phyloP scores from a whole-genome alignment of 768 basidiomycete genomes.

The Cystofilobasidium capitatum region DNA sequence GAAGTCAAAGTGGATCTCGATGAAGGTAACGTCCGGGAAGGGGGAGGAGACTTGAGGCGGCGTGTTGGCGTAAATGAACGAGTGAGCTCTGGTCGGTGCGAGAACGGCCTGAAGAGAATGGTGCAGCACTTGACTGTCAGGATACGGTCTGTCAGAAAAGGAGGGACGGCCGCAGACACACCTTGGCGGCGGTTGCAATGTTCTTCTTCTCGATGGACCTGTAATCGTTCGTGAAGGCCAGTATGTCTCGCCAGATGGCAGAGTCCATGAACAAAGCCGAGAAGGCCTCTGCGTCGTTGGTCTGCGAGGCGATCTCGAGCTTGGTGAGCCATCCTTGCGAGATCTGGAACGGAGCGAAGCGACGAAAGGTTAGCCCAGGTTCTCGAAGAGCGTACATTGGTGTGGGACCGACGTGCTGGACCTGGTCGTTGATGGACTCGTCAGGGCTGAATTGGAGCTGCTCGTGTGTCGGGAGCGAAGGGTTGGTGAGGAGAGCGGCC shows the following conservation, averaged over 20 bases:
- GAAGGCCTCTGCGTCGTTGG: neutral
- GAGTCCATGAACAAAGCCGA: neutral
- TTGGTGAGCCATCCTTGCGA: neutral
- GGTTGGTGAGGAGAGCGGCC: neutral
- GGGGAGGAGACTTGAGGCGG: neutral
- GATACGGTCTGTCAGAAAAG: neutral
- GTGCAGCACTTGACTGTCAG: neutral
- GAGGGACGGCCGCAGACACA: neutral
- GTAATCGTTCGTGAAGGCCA: constrained; percentile 6
- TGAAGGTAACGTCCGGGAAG: neutral
- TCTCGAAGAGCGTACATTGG: neutral
- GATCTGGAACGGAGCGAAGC: neutral
- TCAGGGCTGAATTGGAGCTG: neutral
- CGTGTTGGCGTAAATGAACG: neutral
- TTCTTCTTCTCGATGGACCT: neutral
- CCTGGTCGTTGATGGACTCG: neutral
- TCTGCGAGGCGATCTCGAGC: neutral
- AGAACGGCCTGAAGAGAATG: neutral
- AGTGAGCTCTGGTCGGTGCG: neutral
- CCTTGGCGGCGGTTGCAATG: neutral
- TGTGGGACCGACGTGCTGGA: neutral
- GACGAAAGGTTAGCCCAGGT: no score
- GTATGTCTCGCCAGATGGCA: constrained; percentile 7
- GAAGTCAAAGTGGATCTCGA: constrained; percentile 4
- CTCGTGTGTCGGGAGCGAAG: neutral